Conservation (phyloP, 495 filamentous ascomycete genomes). For the Aspergillus wentii region DNA sequence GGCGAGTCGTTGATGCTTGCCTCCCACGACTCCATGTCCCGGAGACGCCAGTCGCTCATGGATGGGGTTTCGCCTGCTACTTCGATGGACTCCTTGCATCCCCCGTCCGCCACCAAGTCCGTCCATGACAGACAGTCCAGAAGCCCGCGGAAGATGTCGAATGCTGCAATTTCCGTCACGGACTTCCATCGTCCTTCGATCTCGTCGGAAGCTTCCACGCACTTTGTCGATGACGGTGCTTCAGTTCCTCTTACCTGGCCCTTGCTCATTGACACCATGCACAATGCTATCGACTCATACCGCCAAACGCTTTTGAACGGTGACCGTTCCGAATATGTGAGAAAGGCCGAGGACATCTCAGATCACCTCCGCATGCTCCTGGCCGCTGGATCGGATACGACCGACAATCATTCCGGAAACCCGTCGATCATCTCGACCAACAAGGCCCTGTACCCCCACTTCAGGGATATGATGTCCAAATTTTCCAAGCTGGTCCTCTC, state of each 20-base stretch:
- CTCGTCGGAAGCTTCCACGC: conserved; percentile 64
- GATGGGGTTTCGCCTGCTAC: conserved; percentile 83
- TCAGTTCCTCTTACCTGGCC: conserved; percentile 80
- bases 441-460: conserved; percentile 93
- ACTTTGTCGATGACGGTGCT: conserved; percentile 80
- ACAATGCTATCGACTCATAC: conserved; percentile 78
- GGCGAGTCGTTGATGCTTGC: conserved; percentile 55
- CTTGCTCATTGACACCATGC: conserved; percentile 84
- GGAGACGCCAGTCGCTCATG: conserved; percentile 60
- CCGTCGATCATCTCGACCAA: conserved; percentile 99
- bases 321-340: conserved; percentile 84
- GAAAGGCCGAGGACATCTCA: conserved; percentile 91
- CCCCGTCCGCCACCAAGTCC: conserved; percentile 42
- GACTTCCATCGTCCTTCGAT: conserved; percentile 39
- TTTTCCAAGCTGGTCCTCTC: conserved; percentile 97
- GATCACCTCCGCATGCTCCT: conserved; percentile 93
- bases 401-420: conserved; percentile 96
- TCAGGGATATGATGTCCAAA: conserved; percentile 98
- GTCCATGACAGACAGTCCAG: conserved; percentile 17
- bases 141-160: conserved; percentile 20
- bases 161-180: conserved; percentile 20
- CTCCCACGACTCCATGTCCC: conserved; percentile 54
- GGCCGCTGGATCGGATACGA: conserved; percentile 90
- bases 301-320: conserved; percentile 75
- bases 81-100: conserved; percentile 84